phyloP scores from a whole-genome alignment of 2,329 filamentous ascomycete genomes.

The Xylariales sp. region DNA sequence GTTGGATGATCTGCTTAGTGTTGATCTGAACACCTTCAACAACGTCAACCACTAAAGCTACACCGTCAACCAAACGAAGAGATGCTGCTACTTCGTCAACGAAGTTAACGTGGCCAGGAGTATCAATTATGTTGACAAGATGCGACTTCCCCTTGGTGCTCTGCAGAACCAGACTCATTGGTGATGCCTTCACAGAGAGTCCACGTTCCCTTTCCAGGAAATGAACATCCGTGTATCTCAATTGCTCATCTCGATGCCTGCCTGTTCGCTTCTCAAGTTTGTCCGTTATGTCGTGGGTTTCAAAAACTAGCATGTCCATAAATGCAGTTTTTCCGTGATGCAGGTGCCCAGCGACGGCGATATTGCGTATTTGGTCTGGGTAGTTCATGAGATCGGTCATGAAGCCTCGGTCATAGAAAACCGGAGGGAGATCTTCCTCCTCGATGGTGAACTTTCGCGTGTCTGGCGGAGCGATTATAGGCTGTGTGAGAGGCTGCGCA shows the following conservation, averaged over 20 bases:
- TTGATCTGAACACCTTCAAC: slow-evolving; percentile 99
- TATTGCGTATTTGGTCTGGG: slow-evolving; percentile 88
- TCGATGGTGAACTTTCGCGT: slow-evolving; percentile 96
- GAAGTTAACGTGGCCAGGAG: slow-evolving; percentile 96
- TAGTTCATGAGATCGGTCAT: slow-evolving; percentile 97
- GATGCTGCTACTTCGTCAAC: slow-evolving; percentile 93
- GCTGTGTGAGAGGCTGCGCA: slow-evolving; percentile 84
- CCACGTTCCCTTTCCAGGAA: slow-evolving; percentile 85
- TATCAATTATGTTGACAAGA: slow-evolving; percentile 91
- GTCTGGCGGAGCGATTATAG: slow-evolving; percentile 89
- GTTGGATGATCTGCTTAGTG: slow-evolving; percentile 95
- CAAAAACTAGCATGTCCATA: slow-evolving; percentile 95
- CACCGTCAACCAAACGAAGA: slow-evolving; percentile 81
- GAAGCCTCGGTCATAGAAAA: slow-evolving; percentile 83
- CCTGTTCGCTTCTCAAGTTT: slow-evolving; percentile 77
- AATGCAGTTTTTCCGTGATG: slow-evolving; percentile 98
- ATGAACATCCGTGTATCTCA: slow-evolving; percentile 93
- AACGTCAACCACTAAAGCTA: slow-evolving; percentile 91
- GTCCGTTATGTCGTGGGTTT: slow-evolving; percentile 85
- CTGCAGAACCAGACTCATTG: slow-evolving; percentile 89
- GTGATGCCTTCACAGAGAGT: slow-evolving; percentile 85
- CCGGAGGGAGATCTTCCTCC: slow-evolving; percentile 83
- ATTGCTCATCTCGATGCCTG: slow-evolving; percentile 78
- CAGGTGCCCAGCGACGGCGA: slow-evolving; percentile 86
- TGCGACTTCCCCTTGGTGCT: slow-evolving; percentile 91